A percentile compares a stretch with the other conserved stretches of the same genome.
phyloP scores from a whole-genome alignment of 1,139 yeast genomes.

The Lodderomyces oxycetoniae region DNA sequence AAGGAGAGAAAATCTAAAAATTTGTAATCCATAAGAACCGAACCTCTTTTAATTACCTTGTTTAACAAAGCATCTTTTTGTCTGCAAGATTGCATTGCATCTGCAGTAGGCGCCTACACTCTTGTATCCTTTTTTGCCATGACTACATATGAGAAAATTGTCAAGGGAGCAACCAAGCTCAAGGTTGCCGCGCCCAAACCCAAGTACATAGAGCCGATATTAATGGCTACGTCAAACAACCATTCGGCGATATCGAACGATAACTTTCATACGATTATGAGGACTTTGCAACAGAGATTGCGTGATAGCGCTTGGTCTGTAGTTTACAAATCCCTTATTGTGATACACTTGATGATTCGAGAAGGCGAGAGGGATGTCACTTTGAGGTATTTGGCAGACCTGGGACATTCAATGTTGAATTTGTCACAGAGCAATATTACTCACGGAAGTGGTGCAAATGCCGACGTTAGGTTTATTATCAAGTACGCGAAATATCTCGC shows the following conservation, averaged over 20 bases:
- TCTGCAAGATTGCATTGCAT: no score
- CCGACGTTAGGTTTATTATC: slow-evolving; percentile 59
- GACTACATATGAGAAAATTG: slow-evolving; percentile 47
- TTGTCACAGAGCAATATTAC: slow-evolving; percentile 29
- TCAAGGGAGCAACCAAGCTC: slow-evolving; percentile 47
- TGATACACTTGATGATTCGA: slow-evolving; percentile 83
- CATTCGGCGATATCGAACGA: slow-evolving; percentile 44
- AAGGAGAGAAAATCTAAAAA: no score
- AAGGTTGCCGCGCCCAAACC: slow-evolving; percentile 97
- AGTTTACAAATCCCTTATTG: slow-evolving; percentile 79
- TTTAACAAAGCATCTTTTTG: no score
- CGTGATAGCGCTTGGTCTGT: slow-evolving; percentile 86
- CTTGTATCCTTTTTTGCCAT: slow-evolving; percentile 20
- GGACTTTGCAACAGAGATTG: slow-evolving; percentile 54
- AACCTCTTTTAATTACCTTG: no score
- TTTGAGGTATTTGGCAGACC: slow-evolving; percentile 56
- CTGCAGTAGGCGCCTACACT: no score
- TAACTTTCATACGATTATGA: slow-evolving; percentile 67
- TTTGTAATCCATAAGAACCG: no score
- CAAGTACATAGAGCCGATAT: slow-evolving; percentile 88
- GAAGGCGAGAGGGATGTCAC: slow-evolving; percentile 81
- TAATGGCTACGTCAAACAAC: slow-evolving; percentile 61
- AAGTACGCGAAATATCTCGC: slow-evolving; percentile 71
- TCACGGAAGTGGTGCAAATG: slow-evolving; percentile 26
- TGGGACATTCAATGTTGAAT: slow-evolving; percentile 52